Conservation (phyloP, 2,329 filamentous ascomycete species). For the Fusarium subglutinans region DNA sequence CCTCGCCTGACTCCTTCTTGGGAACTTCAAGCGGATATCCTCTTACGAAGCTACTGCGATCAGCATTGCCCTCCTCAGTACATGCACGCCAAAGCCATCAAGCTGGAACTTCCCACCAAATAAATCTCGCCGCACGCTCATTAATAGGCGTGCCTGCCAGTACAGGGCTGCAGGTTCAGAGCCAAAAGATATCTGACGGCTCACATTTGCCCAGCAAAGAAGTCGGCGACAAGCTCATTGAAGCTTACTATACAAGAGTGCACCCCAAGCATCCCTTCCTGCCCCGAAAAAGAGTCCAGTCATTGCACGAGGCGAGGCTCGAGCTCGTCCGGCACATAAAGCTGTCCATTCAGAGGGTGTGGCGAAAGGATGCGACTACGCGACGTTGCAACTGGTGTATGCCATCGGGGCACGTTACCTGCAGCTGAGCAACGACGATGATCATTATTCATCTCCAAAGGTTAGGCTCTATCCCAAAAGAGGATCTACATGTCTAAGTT, state of each 20-base stretch:
- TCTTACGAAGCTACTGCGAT: neutral
- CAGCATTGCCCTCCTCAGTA: neutral
- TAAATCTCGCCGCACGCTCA: neutral
- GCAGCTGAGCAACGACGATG: neutral
- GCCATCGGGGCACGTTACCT: conserved; percentile 1
- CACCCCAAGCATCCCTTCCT: conserved; percentile 4
- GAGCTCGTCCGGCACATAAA: neutral
- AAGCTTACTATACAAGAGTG: neutral
- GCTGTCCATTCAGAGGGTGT: rapidly evolving
- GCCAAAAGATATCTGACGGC: neutral
- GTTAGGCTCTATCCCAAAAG: neutral
- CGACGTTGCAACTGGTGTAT: neutral
- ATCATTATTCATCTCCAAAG: neutral
- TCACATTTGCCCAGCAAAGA: neutral
- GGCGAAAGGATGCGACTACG: neutral
- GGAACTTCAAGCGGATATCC: conserved; percentile 2
- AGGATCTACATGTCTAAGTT: neutral
- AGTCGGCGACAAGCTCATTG: neutral
- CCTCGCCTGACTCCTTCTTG: neutral
- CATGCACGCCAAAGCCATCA: neutral
- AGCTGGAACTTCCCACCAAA: neutral
- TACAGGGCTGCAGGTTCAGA: rapidly evolving
- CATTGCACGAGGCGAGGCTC: neutral
- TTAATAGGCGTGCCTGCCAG: neutral
- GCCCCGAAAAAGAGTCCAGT: neutral